These are phyloP conservation scores for Thalassiosira hispida DNA, from an alignment of 352 stramenopile genomes.

Conservation along the genomic window DNA sequence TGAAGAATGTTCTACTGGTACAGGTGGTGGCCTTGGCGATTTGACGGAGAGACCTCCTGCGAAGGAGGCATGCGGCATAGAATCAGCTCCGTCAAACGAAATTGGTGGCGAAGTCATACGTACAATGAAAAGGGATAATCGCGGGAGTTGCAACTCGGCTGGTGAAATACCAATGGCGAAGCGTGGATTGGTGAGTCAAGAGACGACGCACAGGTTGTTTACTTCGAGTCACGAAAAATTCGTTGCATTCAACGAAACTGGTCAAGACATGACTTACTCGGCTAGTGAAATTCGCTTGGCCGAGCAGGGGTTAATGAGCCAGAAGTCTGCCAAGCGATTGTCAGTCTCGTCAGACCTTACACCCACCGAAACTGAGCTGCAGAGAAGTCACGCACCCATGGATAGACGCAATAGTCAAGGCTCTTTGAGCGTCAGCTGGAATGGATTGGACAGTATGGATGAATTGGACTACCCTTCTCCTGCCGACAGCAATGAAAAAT, in stretches of 20 bases:
- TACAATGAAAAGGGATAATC: background rate
- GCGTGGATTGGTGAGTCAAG: conserved; percentile 14
- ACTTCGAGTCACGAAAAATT: too few species aligned
- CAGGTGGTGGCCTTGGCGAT: too few species aligned
- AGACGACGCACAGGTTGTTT: background rate
- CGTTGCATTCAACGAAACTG: background rate
- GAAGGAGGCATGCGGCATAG: background rate
- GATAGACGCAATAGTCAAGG: background rate
- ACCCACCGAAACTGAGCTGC: too few species aligned
- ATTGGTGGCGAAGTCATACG: too few species aligned
- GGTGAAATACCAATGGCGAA: conserved; percentile 12
- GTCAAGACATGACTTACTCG: background rate
- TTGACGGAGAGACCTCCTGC: too few species aligned
- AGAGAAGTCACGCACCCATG: background rate
- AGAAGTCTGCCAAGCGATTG: background rate
- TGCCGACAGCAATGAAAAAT: background rate
- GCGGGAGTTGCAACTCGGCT: background rate
- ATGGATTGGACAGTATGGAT: background rate
- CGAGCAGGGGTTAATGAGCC: conserved; percentile 13
- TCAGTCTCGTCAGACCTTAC: background rate
- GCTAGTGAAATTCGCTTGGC: conserved; percentile 6
- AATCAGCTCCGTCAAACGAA: background rate
- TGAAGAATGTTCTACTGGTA: too few species aligned
- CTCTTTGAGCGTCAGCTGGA: background rate
- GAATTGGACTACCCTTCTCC: background rate